These are phyloP conservation scores for Boletus sp. DNA, from an alignment of 1,284 basidiomycete genomes.

Conservation along the genomic window DNA sequence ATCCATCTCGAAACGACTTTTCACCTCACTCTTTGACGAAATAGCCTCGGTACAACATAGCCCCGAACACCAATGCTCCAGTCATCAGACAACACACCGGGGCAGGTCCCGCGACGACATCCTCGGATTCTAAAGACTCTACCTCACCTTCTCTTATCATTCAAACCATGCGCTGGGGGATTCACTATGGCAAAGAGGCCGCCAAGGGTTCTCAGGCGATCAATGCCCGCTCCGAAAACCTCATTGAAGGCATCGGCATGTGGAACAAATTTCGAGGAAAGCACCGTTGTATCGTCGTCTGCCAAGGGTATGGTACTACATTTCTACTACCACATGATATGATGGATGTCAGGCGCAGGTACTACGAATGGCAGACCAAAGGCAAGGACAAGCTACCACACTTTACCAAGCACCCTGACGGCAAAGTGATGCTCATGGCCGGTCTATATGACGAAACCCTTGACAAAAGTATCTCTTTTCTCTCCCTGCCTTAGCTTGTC, in stretches of 20 bases:
- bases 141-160: conserved; percentile 38
- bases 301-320: conserved; percentile 62
- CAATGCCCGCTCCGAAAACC: conserved; percentile 85
- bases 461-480: conserved; percentile 50
- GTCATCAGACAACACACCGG: conserved; percentile 49
- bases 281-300: conserved; percentile 77
- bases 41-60: conserved; percentile 64
- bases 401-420: conserved; percentile 71
- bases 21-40: neutral
- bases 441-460: conserved; percentile 80
- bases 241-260: conserved; percentile 74
- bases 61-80: conserved; percentile 66
- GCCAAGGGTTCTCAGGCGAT: conserved; percentile 76
- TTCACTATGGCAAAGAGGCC: conserved; percentile 81
- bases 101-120: neutral
- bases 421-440: conserved; percentile 79
- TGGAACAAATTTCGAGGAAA: conserved; percentile 78
- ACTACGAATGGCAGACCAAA: conserved; percentile 90
- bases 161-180: conserved; percentile 88
- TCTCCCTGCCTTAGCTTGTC: neutral
- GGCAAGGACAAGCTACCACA: conserved; percentile 77
- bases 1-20: neutral
- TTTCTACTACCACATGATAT: neutral
- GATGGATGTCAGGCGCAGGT: conserved; percentile 44
- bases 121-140: conserved; percentile 2